Base-by-base conservation (phyloP, 1,139 yeast species). In the Zygosaccharomyces pseudobailii region DNA sequence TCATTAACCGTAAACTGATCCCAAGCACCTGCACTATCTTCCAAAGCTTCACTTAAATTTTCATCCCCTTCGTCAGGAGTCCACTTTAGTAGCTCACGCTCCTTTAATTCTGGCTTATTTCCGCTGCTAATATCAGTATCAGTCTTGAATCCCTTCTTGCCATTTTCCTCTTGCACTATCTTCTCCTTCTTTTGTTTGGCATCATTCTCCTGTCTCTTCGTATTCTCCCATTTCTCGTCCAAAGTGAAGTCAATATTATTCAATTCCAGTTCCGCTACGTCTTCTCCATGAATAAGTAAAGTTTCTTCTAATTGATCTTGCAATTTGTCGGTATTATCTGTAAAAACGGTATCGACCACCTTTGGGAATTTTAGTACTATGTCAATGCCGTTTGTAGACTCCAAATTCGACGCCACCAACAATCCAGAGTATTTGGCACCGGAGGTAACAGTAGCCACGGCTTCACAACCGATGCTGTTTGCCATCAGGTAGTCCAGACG, bases 1-100 rank as follows among this genome's bases (percentile, higher is more conserved):
- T 87, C 84, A 67, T 94, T 92, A 17, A 81, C 95, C 47, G 87
- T 86, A 70, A 92, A 92, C 69, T 92, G 99, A 68, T 92, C 97
- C 97, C 97, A 92, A 5, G 63, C 55, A 23, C 64, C 63, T 7
- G 58, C 49, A 40, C 69, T 66, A 43, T 74, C 80, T 40, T 76
- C 84, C 39, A 82, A 70, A 46, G 78, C 66, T 25, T 67, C 71
- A 30, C 67, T 70, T 19, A 59, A 40, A 6, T 50, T 52, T 25
- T 44, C 54, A 34, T 62, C 66, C 28, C 65, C 73, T 9, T 70
- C 79, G 43, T 85, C 95, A 5, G 96, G 95, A 19, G 79, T 80
- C 98, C 98, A 92, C 61, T 77, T 79, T 65, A 87, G 82, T 49
- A 92, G 75, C 58, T 86, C 95, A 42, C 92, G 76, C 63, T 84